Percentiles rank a stretch among this genome's conserved stretches.
These are phyloP conservation scores for Papiliotrema nemorosa DNA, from an alignment of 1,284 basidiomycete species.

Conservation along the genomic window DNA sequence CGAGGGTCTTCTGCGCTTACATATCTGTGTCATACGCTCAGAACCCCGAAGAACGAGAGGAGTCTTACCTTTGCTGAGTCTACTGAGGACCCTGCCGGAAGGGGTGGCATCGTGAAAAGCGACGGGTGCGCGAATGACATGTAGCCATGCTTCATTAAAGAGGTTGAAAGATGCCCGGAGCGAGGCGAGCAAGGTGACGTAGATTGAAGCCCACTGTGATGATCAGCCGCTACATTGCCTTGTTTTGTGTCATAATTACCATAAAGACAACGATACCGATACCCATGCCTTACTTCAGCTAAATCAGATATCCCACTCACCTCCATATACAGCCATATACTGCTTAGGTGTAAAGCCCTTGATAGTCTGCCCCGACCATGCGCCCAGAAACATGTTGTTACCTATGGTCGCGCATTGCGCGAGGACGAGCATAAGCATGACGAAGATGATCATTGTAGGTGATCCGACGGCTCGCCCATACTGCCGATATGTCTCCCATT, in stretches of 20 bases:
- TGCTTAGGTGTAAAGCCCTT: slow-evolving; percentile 24
- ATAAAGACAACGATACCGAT: no score
- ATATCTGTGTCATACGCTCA: no score
- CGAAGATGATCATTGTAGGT: slow-evolving; percentile 10
- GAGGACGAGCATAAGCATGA: slow-evolving; percentile 18
- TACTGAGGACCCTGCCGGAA: slow-evolving; percentile 60
- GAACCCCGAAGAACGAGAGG: no score
- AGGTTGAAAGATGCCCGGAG: slow-evolving; percentile 27
- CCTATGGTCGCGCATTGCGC: slow-evolving; percentile 26
- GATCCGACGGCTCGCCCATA: slow-evolving; percentile 22
- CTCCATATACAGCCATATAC: slow-evolving; percentile 37
- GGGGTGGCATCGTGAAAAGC: slow-evolving; percentile 34
- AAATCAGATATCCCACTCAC: no score
- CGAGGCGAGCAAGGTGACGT: slow-evolving; percentile 11
- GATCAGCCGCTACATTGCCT: no score
- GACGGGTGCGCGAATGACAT: slow-evolving; percentile 26
- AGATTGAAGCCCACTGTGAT: not conserved
- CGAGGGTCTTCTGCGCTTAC: no score
- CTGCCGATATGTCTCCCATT: slow-evolving; percentile 22
- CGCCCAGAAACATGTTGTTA: slow-evolving; percentile 33
- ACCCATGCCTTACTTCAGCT: no score
- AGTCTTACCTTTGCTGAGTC: slow-evolving; percentile 55
- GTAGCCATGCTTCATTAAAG: slow-evolving; percentile 23
- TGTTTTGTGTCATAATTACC: not conserved
- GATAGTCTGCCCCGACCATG: slow-evolving; percentile 25